Evolutionary conservation across 306 rosid species (phyloP), one percentile per base, ranked within the genome.

Genomic region (Psophocarpus tetragonolobus): DNA sequence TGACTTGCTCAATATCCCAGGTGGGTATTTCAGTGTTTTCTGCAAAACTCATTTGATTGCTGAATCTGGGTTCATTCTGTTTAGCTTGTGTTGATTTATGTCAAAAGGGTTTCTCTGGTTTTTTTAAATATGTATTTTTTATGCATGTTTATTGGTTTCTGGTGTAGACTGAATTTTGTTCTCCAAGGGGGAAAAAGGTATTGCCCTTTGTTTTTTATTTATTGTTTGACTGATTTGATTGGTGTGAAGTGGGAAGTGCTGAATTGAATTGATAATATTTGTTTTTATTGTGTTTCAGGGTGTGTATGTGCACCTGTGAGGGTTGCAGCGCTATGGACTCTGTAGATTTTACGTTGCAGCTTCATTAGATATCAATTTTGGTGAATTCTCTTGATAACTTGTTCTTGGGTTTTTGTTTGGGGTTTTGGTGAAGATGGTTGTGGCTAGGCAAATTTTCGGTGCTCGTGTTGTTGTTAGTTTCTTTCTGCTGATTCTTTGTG

Each of bases 401-500:
- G 47, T 3, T 81, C 63, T 81, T 21, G 73, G 26, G 11, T 4
- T 68, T 62, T 32, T 58, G 64, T 71, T 76, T 38, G 44, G 44
- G 44, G 44, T 38, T 11, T 38, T 30, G 38, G 39, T 74, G 82
- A 58, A 73, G 79, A 88, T 84, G 87, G 47, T 83, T 81, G 66
- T 44, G 83, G 51, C 79, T 36, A 71, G 84, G 33, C 80, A 74
- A 68, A 57, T 72, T 77, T 68, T 80, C 21, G 66, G 71, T 36
- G 57, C 63, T 82, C 41, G 71, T 81, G 39, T 82, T 51, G 65
- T 71, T 63, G 61, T 73, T 80, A 38, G 79, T 79, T 54, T 86
- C 44, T 84, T 66, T 86, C 70, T 87, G 44, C 58, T 90, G 47
- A 70, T 85, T 73, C 23, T 50, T 61, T 82, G 82, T 69, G 78